Base-by-base conservation (phyloP, 2,329 filamentous ascomycete genomes). In the Torrubiellomyces zombiae region DNA sequence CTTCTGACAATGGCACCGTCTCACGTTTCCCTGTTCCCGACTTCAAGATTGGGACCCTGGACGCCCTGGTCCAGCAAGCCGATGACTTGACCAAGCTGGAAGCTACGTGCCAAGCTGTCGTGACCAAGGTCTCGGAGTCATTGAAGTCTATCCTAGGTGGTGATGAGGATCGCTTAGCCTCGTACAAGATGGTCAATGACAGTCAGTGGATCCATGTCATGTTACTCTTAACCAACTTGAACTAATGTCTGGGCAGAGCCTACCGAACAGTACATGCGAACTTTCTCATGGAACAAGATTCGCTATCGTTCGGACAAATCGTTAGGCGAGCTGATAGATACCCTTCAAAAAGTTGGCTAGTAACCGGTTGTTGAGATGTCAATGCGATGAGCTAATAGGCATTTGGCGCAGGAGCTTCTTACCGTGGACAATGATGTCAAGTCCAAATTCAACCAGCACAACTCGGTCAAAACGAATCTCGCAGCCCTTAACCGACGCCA, bases 381-480 rank as follows among this genome's bases (percentile, higher is more conserved):
- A 7, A 17, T 11, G 13, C 15, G n/a, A 12, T 15, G 14, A 20
- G 9, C 18, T 19, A 2, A 11, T 9, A 8, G 5, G 16, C n/a
- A 9, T 20, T 29, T 20, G 26, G 17, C 18, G n/a, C 22, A 89
- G 79, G 89, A 95, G 58, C 68, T 92, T 27, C 65, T 74, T 32
- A 89, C 80, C 28, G 82, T 92, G 45, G 89, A 98, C 59, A 93
- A 83, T 50, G 89, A 95, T 48, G 80, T 95, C 53, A 92, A 92
- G 51, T 66, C 69, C 44, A 95, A 95, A 53, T 85, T 86, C 58
- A 80, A 70, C 50, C 85, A 94, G 55, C 94, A 95, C 61, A 94
- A 86, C 56, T 66, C 76, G 33, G 72, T 86, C 45, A 93, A 92
- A 58, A 77, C 79, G 27, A 86, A 75, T 36, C 68, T 94, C 21